Conservation (phyloP, 768 basidiomycete species). For the Trametes cingulata region DNA sequence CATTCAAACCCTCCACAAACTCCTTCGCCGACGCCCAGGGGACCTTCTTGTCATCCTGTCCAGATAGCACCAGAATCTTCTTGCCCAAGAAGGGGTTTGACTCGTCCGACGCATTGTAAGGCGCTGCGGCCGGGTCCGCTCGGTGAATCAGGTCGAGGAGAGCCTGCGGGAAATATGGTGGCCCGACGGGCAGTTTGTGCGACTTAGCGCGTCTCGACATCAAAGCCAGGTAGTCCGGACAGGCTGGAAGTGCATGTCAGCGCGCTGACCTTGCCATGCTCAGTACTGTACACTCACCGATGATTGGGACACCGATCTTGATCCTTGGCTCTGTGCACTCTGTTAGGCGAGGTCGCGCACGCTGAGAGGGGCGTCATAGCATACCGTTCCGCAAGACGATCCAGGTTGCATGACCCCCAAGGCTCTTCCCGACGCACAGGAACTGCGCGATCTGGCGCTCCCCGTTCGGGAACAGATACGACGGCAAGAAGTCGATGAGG, state of each 20-base stretch:
- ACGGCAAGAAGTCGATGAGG: constrained; percentile 77
- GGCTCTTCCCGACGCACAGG: constrained; percentile 73
- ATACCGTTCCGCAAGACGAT: constrained; percentile 54
- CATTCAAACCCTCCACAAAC: constrained; percentile 58
- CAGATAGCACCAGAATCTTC: constrained; percentile 72
- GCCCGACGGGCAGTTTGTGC: constrained; percentile 42
- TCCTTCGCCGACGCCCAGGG: constrained; percentile 58
- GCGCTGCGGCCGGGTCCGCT: constrained; percentile 46
- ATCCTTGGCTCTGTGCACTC: constrained; percentile 41
- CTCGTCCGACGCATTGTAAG: constrained; percentile 40
- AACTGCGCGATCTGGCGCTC: constrained; percentile 65
- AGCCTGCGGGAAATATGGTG: constrained; percentile 60
- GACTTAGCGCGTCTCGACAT: constrained; percentile 56
- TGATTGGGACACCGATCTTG: constrained; percentile 45
- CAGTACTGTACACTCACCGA: constrained; percentile 17
- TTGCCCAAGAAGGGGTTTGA: constrained; percentile 69
- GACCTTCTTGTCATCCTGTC: constrained; percentile 63
- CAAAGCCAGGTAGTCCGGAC: constrained; percentile 65
- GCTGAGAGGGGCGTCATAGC: neutral
- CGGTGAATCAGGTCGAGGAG: constrained; percentile 48
- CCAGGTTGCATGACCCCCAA: constrained; percentile 89
- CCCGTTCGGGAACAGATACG: constrained; percentile 68
- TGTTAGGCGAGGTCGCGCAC: neutral
- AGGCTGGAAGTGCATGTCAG: constrained; percentile 51
- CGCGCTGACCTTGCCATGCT: neutral